Conservation (phyloP, 495 filamentous ascomycete species). For the Lasiosphaeris hirsuta region DNA sequence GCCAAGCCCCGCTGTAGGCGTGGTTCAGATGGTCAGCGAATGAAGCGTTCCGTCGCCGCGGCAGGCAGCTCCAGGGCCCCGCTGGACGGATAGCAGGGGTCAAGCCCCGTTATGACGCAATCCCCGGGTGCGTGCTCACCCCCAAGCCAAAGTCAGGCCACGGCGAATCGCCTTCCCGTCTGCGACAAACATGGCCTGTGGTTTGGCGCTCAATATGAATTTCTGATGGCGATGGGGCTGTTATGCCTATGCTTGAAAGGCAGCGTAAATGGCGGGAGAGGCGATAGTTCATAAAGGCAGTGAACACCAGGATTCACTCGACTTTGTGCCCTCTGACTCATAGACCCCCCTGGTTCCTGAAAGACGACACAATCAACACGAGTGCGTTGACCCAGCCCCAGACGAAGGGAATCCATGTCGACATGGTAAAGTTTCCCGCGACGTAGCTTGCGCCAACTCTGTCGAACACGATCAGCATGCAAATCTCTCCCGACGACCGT, state of each 20-base stretch:
- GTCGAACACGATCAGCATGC: slow-evolving; percentile 22
- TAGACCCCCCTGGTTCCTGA: slow-evolving; percentile 93
- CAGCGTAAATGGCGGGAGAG: too few relatives aligned
- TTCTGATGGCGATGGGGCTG: too few relatives aligned
- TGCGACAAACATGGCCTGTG: too few relatives aligned
- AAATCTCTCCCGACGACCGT: background rate
- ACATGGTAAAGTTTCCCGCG: slow-evolving; percentile 87
- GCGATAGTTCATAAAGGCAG: too few relatives aligned
- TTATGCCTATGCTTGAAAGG: too few relatives aligned
- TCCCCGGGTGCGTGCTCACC: background rate
- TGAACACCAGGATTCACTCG: too few relatives aligned
- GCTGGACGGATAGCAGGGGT: background rate
- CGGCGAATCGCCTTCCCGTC: too few relatives aligned
- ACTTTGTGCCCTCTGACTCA: background rate
- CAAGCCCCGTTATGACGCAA: slow-evolving; percentile 24
- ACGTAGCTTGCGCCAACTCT: slow-evolving; percentile 87
- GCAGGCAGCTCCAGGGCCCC: background rate
- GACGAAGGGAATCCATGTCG: slow-evolving; percentile 93
- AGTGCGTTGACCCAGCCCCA: slow-evolving; percentile 91
- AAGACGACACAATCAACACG: slow-evolving; percentile 87
- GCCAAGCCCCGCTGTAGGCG: too few relatives aligned
- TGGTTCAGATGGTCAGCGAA: too few relatives aligned
- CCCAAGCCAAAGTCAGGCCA: too few relatives aligned
- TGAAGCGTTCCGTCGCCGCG: too few relatives aligned
- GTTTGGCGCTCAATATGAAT: too few relatives aligned